phyloP scores from a whole-genome alignment of 495 filamentous ascomycete genomes.

The Letharia columbiana region DNA sequence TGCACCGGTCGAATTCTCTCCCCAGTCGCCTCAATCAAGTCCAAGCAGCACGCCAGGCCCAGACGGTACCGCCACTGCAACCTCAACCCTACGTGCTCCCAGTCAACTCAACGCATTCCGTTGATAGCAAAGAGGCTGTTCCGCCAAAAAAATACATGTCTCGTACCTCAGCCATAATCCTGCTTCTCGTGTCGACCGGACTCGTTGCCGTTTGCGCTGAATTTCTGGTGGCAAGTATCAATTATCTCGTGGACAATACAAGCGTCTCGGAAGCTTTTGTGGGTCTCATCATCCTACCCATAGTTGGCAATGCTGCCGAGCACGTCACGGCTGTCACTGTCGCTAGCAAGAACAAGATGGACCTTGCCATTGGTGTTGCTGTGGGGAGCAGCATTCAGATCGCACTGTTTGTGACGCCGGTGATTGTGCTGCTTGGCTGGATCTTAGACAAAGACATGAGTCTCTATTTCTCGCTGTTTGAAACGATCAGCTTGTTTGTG shows the following conservation, averaged over 20 bases:
- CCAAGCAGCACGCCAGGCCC: conserved; percentile 27
- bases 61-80: conserved; percentile 33
- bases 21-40: conserved; percentile 57
- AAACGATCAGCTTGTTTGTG: conserved; percentile 79
- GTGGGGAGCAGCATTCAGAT: conserved; percentile 84
- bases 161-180: conserved; percentile 60
- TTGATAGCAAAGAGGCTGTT: conserved; percentile 30
- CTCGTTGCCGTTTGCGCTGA: conserved; percentile 82
- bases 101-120: conserved; percentile 29
- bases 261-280: conserved; percentile 70
- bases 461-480: conserved; percentile 85
- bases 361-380: conserved; percentile 83
- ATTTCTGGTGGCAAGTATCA: conserved; percentile 75
- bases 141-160: conserved; percentile 52
- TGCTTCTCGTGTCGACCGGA: conserved; percentile 66
- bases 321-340: conserved; percentile 86
- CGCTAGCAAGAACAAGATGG: conserved; percentile 93
- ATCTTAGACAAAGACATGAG: conserved; percentile 73
- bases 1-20: conserved; percentile 72
- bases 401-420: conserved; percentile 80
- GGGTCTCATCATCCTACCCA: conserved; percentile 79
- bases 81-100: conserved; percentile 36
- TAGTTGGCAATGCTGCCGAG: conserved; percentile 88
- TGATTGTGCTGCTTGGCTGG: conserved; percentile 88
- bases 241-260: conserved; percentile 56